A percentile compares a stretch with the other conserved stretches of the same genome.
Evolutionary conservation across 169 alveolate genomes (phyloP).

Genomic region (Sarcocystis neurona): DNA sequence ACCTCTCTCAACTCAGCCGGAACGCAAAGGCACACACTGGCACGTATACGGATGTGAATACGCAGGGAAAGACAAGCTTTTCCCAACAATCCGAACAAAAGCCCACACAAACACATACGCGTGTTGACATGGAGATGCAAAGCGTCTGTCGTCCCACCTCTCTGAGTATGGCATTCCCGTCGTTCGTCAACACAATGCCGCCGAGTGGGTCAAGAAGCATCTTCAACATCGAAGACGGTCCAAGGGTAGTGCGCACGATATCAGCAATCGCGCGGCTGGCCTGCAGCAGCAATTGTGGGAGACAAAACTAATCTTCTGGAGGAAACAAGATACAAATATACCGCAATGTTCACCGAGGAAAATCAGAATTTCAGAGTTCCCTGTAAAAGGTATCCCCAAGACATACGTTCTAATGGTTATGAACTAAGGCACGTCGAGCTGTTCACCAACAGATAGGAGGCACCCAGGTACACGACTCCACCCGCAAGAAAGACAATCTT

Average conservation of each 20-base stretch:
- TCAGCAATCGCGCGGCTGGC: slow-evolving; percentile 98
- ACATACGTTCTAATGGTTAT: too few relatives aligned
- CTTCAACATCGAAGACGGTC: slow-evolving; percentile 98
- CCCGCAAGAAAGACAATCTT: too few relatives aligned
- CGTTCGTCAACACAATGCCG: slow-evolving; percentile 98
- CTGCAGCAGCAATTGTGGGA: slow-evolving; percentile 84
- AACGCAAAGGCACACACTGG: too few relatives aligned
- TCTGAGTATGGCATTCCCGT: slow-evolving; percentile 96
- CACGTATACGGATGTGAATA: background rate
- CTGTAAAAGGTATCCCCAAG: too few relatives aligned
- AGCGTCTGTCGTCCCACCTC: slow-evolving; percentile 82
- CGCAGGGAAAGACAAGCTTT: background rate
- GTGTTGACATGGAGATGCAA: background rate
- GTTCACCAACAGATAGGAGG: too few relatives aligned
- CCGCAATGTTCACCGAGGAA: too few relatives aligned
- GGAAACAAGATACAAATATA: too few relatives aligned
- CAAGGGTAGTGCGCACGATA: slow-evolving; percentile 96
- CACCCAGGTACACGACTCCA: too few relatives aligned
- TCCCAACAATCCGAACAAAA: background rate
- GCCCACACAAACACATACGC: background rate
- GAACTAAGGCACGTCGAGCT: too few relatives aligned
- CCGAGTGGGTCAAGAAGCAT: slow-evolving; percentile 99
- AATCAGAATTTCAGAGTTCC: too few relatives aligned
- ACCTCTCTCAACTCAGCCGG: too few relatives aligned
- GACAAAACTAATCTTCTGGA: slow-evolving; percentile 76